Evolutionary conservation across 1,284 basidiomycete genomes (phyloP).

Genomic region (Cryptococcus sp.): DNA sequence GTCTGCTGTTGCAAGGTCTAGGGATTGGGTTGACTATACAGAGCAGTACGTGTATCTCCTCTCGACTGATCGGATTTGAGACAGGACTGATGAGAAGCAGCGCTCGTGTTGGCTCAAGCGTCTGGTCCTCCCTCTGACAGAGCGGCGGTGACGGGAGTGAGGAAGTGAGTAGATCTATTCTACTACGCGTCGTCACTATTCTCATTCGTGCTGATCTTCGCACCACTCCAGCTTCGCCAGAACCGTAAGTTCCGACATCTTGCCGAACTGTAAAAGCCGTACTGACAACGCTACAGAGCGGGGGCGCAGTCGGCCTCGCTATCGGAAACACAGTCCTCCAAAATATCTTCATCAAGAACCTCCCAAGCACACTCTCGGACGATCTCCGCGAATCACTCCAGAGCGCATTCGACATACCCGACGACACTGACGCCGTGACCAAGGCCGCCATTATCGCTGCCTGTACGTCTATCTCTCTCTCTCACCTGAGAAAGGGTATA

Average conservation of each 20-base stretch:
- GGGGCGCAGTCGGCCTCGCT: conserved; percentile 34
- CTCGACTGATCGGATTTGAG: neutral
- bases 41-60: conserved; percentile 20
- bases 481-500: no score
- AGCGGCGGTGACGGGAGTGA: conserved; percentile 35
- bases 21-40: conserved; percentile 40
- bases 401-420: conserved; percentile 13
- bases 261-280: neutral
- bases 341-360: conserved; percentile 18
- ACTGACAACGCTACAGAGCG: conserved; percentile 13
- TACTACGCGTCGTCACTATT: no score
- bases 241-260: conserved; percentile 23
- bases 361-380: conserved; percentile 16
- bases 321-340: conserved; percentile 30
- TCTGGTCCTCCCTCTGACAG: conserved; percentile 30
- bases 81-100: conserved; percentile 8
- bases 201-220: neutral
- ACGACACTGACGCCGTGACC: conserved; percentile 1
- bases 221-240: conserved; percentile 20
- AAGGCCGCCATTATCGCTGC: conserved; percentile 3
- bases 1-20: conserved; percentile 36
- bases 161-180: conserved; percentile 21
- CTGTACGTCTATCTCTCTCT: no score
- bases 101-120: conserved; percentile 39
- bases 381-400: conserved; percentile 3